These are phyloP conservation scores for Trichothecium sympodiale DNA, from an alignment of 2,329 filamentous ascomycete genomes.

Conservation along the genomic window DNA sequence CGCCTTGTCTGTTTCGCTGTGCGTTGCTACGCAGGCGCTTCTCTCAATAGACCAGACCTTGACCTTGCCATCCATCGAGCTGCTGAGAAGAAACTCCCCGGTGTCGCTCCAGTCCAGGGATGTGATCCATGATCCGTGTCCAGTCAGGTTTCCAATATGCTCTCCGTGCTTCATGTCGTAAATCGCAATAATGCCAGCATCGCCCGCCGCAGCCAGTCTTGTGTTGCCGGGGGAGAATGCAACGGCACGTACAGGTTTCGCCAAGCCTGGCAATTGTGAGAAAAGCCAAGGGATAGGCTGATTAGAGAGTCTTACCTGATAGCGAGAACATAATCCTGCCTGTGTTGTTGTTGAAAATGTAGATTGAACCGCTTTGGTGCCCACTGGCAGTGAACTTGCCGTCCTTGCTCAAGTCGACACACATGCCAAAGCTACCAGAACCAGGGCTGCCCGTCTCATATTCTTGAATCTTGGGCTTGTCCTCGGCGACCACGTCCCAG, in stretches of 20 bases:
- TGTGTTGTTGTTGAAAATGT: constrained; percentile 90
- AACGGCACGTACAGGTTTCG: constrained; percentile 75
- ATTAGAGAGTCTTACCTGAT: constrained; percentile 44
- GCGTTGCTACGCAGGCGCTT: constrained; percentile 77
- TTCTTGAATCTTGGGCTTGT: constrained; percentile 56
- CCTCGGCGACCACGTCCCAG: constrained; percentile 57
- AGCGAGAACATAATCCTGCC: constrained; percentile 78
- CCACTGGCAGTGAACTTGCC: constrained; percentile 82
- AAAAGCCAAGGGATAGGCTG: not conserved
- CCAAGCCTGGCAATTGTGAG: constrained; percentile 47
- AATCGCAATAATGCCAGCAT: constrained; percentile 77
- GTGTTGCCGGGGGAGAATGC: constrained; percentile 80
- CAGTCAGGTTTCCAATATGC: constrained; percentile 74
- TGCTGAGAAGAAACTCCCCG: constrained; percentile 82
- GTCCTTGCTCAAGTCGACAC: constrained; percentile 69
- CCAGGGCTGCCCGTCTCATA: constrained; percentile 65
- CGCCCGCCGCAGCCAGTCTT: constrained; percentile 79
- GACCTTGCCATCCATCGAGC: constrained; percentile 83
- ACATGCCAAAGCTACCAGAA: constrained; percentile 82
- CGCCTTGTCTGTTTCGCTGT: constrained; percentile 78
- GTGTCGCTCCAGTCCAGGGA: constrained; percentile 87
- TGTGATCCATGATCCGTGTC: constrained; percentile 79
- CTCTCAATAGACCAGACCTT: constrained; percentile 93
- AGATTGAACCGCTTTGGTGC: constrained; percentile 83
- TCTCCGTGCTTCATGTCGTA: constrained; percentile 91